phyloP scores from a whole-genome alignment of 352 stramenopile genomes.

The Pythium grandisporangium region DNA sequence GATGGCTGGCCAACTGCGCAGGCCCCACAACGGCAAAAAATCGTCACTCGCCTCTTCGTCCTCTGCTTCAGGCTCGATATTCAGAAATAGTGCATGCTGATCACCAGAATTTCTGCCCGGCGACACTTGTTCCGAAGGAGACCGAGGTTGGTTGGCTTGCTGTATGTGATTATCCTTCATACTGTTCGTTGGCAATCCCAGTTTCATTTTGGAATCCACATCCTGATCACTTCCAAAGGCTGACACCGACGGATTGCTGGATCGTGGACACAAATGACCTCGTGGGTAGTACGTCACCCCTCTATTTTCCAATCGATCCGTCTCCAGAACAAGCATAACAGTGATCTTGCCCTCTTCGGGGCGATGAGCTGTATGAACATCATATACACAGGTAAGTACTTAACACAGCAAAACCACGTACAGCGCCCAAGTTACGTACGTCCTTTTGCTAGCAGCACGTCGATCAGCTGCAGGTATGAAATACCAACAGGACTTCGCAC shows the following conservation, averaged over 20 bases:
- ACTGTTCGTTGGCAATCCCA: no score
- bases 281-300: slow-evolving; percentile 68
- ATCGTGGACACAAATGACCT: slow-evolving; percentile 64
- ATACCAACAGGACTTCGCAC: slow-evolving; percentile 69
- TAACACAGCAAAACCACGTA: slow-evolving; percentile 4
- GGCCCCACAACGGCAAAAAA: slow-evolving; percentile 73
- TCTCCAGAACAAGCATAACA: slow-evolving; percentile 74
- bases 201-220: no score
- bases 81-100: slow-evolving; percentile 12
- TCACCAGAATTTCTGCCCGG: no score
- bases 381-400: no score
- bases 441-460: slow-evolving; percentile 61
- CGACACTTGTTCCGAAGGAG: no score
- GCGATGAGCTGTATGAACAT: slow-evolving; percentile 27
- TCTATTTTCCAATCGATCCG: slow-evolving; percentile 64
- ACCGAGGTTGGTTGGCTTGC: no score
- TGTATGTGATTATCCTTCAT: no score
- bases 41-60: slow-evolving; percentile 63
- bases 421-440: slow-evolving; percentile 23
- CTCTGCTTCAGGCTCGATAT: slow-evolving; percentile 15
- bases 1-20: slow-evolving; percentile 72
- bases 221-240: no score
- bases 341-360: slow-evolving; percentile 32
- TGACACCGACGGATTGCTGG: slow-evolving; percentile 31
- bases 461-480: slow-evolving; percentile 77